These are phyloP conservation scores for Dillenia suffruticosa DNA, from an alignment of 164 flowering plant species.

Conservation along the genomic window DNA sequence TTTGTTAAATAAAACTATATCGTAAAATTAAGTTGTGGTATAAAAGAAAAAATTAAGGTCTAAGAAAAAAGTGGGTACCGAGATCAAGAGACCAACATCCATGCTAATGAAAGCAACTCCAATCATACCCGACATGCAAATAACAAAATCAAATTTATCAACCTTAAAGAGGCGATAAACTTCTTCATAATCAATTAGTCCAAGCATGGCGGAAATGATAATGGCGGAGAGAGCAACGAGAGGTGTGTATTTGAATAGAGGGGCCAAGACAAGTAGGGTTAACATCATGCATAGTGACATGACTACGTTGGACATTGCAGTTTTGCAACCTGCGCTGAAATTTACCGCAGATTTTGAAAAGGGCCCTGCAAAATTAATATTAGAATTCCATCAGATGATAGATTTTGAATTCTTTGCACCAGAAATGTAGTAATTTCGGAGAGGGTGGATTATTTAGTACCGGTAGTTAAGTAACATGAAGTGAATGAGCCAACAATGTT, in stretches of 20 bases:
- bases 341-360: slow-evolving; percentile 94
- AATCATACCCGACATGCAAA: slow-evolving; percentile 66
- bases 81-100: slow-evolving; percentile 69
- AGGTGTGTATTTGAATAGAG: slow-evolving; percentile 81
- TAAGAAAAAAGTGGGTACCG: slow-evolving; percentile 35
- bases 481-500: slow-evolving; percentile 82
- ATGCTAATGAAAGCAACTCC: slow-evolving; percentile 76
- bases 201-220: slow-evolving; percentile 85
- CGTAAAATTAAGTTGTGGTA: not conserved
- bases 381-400: not conserved
- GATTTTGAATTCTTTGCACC: not conserved
- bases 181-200: slow-evolving; percentile 65
- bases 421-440: not conserved
- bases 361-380: slow-evolving; percentile 50
- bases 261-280: slow-evolving; percentile 68
- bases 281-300: slow-evolving; percentile 70
- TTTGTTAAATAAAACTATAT: no score
- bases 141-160: slow-evolving; percentile 78
- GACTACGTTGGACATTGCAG: slow-evolving; percentile 69
- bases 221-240: slow-evolving; percentile 83
- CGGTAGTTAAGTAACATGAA: slow-evolving; percentile 91
- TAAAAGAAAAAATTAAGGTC: not conserved
- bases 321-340: slow-evolving; percentile 67
- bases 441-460: slow-evolving; percentile 22
- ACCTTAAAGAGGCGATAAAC: slow-evolving; percentile 49